Base-by-base conservation (phyloP, 306 rosid genomes). In the Herpetospermum pedunculosum region DNA sequence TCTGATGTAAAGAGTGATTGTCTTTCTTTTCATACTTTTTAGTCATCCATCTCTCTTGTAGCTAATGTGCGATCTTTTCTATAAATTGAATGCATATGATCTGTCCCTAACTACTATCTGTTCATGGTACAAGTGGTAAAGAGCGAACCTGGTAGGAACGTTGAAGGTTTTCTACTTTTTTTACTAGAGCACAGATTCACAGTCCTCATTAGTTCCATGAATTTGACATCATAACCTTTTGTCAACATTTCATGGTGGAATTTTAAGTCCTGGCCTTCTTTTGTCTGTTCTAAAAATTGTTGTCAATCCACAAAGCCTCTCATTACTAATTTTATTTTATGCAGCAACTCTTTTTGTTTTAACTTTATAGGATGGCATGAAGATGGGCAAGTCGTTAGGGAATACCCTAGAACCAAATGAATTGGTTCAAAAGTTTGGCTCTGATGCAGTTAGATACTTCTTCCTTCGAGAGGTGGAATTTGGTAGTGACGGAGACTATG, bases 391-490 rank as follows among this genome's bases (percentile, higher is more conserved):
- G 78, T 86, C 99, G 7, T 82, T 91, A 35, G 99, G 99, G 55
- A 94, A 94, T 83, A 94, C 97, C n/a, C 92, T 89, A 75, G 99
- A 91, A 82, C 97, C 99, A 77, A 91, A 88, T 32, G 95, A 94
- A 70, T 85, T 91, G 89, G 96, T 94, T 73, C 63, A 76, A 35
- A 91, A 77, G 80, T 94, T 94, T 10, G 99, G 99, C 47, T 69
- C 91, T 37, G 99, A 94, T 78, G 97, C 99, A 2, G 89, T 94
- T 48, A 83, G 99, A 82, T 94, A 94, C 88, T 94, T 94, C 89
- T 94, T 94, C 88, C 81, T 94, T 62, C 82, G 87, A 83, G 99
- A 91, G 87, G 95, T 94, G 76, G 99, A 94, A 77, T 89, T 94
- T 58, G 99, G 99, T 60, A 78, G 77, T 73, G 97, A 94, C 40